A percentile compares a stretch with the other conserved stretches of the same genome.
phyloP scores from a whole-genome alignment of 2,329 filamentous ascomycete genomes.

The Trichoderma koningiopsis region DNA sequence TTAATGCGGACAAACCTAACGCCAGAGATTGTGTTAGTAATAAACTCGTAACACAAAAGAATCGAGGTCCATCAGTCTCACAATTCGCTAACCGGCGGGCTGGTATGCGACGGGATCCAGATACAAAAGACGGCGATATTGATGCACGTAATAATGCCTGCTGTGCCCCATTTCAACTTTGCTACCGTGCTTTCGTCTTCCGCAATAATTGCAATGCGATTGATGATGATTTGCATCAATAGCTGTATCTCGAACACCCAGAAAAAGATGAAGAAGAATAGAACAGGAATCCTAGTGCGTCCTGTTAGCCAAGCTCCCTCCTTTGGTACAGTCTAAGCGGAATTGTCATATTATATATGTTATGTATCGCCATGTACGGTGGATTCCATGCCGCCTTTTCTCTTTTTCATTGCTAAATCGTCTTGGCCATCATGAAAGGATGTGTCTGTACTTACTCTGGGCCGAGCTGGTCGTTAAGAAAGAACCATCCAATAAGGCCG shows the following conservation, averaged over 20 bases:
- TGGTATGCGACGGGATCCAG: slow-evolving; percentile 52
- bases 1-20: slow-evolving; percentile 47
- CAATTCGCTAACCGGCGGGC: slow-evolving; percentile 10
- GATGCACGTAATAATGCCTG: slow-evolving; percentile 48
- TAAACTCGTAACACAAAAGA: neutral
- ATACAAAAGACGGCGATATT: slow-evolving; percentile 57
- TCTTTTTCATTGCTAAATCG: neutral
- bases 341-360: too few species aligned
- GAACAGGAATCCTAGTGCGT: neutral
- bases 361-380: neutral
- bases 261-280: slow-evolving; percentile 19
- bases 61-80: neutral
- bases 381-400: neutral
- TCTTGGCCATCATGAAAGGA: neutral
- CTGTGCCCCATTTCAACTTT: slow-evolving; percentile 51
- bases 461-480: slow-evolving; percentile 30
- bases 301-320: neutral
- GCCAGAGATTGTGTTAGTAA: neutral
- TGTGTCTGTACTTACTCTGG: slow-evolving; percentile 7
- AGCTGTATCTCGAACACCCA: slow-evolving; percentile 41
- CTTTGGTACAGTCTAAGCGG: neutral
- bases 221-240: slow-evolving; percentile 49
- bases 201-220: slow-evolving; percentile 47
- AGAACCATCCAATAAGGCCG: slow-evolving; percentile 34
- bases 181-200: slow-evolving; percentile 36